Percentiles rank a stretch among this genome's conserved stretches.
Evolutionary conservation across 176 grass and related monocot species (phyloP).

Genomic region (Dactylis glomerata): DNA sequence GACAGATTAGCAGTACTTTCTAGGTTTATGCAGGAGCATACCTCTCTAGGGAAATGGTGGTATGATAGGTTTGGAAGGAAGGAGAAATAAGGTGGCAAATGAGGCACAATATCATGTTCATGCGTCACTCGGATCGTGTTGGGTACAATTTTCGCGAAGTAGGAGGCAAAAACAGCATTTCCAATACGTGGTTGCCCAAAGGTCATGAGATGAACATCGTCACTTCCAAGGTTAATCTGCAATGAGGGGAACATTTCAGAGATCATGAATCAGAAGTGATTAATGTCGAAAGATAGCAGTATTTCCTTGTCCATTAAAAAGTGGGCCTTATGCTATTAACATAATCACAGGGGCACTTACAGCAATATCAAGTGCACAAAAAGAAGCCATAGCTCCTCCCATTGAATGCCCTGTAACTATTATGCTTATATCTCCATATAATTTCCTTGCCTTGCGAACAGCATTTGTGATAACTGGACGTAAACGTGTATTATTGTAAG

Average conservation of each 20-base stretch:
- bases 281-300: not conserved
- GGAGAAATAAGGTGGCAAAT: constrained; percentile 68
- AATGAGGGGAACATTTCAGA: not conserved
- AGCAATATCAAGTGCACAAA: constrained; percentile 63
- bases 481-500: constrained; percentile 60
- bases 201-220: constrained; percentile 47
- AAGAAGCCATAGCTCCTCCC: constrained; percentile 70
- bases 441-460: constrained; percentile 38
- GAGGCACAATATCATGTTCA: constrained; percentile 58
- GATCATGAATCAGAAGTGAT: not conserved
- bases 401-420: constrained; percentile 74
- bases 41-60: constrained; percentile 68
- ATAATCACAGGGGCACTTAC: constrained; percentile 13
- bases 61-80: constrained; percentile 43
- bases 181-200: constrained; percentile 71
- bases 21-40: constrained; percentile 3
- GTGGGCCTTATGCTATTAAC: not conserved
- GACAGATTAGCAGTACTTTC: not conserved
- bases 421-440: constrained; percentile 29
- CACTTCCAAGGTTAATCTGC: constrained; percentile 36
- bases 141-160: constrained; percentile 52
- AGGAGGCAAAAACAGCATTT: constrained; percentile 53
- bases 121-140: constrained; percentile 56
- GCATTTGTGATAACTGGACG: constrained; percentile 44
- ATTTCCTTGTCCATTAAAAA: not conserved